Evolutionary conservation across 2,329 filamentous ascomycete species (phyloP), one percentile per base, ranked within the genome.

Genomic region (Lecanosticta acicola): DNA sequence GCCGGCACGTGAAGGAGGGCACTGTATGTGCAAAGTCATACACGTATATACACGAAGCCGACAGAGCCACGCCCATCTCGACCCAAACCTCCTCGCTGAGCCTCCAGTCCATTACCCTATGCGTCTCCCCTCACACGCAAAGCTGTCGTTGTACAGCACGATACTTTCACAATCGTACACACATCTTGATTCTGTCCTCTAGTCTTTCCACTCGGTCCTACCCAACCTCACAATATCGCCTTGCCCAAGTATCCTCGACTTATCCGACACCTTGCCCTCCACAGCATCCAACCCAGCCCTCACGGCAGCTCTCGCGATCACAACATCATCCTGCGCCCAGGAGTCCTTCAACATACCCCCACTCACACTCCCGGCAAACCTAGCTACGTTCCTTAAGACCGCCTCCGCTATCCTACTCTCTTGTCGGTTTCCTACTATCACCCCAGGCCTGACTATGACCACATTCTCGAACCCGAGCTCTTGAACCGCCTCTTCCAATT

Each of bases 401-500:
- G 74, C 72, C 62, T 88, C 87, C 4, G 71, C 66, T 0, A 74
- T 64, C 16, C 61, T 41, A 41, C 85, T 75, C 41, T 72, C 71
- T 58, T 84, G 76, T 45, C 90, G 75, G 13, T 78, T 64, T 2
- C 90, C 90, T 2, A 89, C 66, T 56, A 96, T 85, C 50, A 89
- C 53, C 0, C 86, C 90, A 0, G 90, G 90, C 36, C 81, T 67
- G 33, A 84, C 39, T 43, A 96, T 83, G 45, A 95, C 77, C 3
- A 82, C 83, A 54, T 85, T 80, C 40, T 90, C 85, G 61, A 95
- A 95, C 3, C 72, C 83, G 3, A 91, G 68, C 34, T 69, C 78
- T 63, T 79, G 78, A 49, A 95, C 77, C 13, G 80, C 73, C 26
- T 94, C 84, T 66, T 97, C 91, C 33, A 95, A 80, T 58, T 93